These are phyloP conservation scores for Pyricularia sp. DNA, from an alignment of 2,329 filamentous ascomycete species.

Conservation along the genomic window DNA sequence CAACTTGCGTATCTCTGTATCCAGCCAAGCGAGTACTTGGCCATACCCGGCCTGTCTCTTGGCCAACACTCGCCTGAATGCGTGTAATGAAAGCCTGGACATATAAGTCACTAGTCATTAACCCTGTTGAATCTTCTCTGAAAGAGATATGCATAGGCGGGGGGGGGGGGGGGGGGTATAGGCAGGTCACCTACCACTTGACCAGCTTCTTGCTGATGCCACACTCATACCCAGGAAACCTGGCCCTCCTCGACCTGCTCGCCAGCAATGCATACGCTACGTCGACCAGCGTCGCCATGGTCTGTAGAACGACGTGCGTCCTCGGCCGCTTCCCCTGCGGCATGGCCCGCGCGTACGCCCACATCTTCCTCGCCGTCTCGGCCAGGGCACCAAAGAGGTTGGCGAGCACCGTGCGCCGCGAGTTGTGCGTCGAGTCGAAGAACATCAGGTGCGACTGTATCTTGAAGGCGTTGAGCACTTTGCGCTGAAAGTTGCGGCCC, in stretches of 20 bases:
- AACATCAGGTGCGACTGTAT: constrained; percentile 80
- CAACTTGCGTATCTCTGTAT: constrained; percentile 31
- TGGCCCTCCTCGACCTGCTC: constrained; percentile 34
- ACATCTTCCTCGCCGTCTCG: constrained; percentile 71
- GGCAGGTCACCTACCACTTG: constrained; percentile 40
- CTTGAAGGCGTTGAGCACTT: constrained; percentile 69
- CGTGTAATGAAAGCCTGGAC: constrained; percentile 55
- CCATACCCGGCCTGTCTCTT: constrained; percentile 63
- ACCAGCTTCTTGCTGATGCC: constrained; percentile 51
- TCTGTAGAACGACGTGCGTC: constrained; percentile 52
- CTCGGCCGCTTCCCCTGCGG: constrained; percentile 45
- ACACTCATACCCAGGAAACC: constrained; percentile 45
- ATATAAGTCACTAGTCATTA: background rate
- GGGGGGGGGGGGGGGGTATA: background rate
- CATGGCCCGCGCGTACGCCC: constrained; percentile 52
- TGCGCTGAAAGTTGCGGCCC: constrained; percentile 71
- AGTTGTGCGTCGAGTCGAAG: constrained; percentile 73
- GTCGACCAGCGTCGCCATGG: constrained; percentile 56
- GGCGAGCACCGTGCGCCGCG: constrained; percentile 53
- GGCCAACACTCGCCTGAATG: constrained; percentile 59
- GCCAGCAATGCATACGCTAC: constrained; percentile 57
- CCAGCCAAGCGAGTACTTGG: constrained; percentile 60
- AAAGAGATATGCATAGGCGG: constrained; percentile 2
- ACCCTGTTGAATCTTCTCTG: background rate
- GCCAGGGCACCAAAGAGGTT: constrained; percentile 68